Evolutionary conservation across 2,329 filamentous ascomycete genomes (phyloP).

Genomic region (Aspergillus sp.): DNA sequence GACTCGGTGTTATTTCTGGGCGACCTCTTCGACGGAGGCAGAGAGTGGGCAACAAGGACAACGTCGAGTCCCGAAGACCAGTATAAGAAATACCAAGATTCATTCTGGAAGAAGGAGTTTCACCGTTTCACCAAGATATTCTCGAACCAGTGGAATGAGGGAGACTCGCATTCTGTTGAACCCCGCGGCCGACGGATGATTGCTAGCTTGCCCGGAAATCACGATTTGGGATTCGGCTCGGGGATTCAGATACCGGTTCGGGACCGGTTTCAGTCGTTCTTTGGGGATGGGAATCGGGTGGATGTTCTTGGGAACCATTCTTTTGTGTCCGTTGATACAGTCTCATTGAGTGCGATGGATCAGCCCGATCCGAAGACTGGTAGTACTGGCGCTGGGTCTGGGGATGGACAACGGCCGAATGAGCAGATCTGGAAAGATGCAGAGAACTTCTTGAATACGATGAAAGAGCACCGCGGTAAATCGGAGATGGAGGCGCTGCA

Average conservation of each 20-base stretch:
- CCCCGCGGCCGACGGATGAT: conserved; percentile 72
- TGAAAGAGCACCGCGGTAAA: conserved; percentile 61
- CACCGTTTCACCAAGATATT: conserved; percentile 82
- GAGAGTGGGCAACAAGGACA: conserved; percentile 79
- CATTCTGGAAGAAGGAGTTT: conserved; percentile 85
- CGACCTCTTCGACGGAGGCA: conserved; percentile 90
- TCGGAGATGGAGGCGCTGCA: conserved; percentile 66
- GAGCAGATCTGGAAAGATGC: conserved; percentile 69
- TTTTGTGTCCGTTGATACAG: conserved; percentile 83
- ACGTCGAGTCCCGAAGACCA: conserved; percentile 60
- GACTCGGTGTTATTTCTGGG: conserved; percentile 89
- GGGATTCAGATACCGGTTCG: conserved; percentile 77
- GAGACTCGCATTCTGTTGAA: conserved; percentile 51
- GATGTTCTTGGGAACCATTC: conserved; percentile 93
- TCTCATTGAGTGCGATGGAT: conserved; percentile 75
- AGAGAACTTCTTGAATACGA: conserved; percentile 67
- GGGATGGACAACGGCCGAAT: conserved; percentile 47
- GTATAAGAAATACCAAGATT: conserved; percentile 70
- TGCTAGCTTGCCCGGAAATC: conserved; percentile 84
- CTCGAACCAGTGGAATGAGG: conserved; percentile 62
- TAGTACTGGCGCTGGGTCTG: conserved; percentile 40
- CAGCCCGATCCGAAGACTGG: conserved; percentile 48
- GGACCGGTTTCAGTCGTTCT: conserved; percentile 78
- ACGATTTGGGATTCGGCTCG: conserved; percentile 86
- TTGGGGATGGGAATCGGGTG: conserved; percentile 85